Evolutionary conservation across 192 early-diverging fungal species (phyloP).

Genomic region (Coemansia sp.): DNA sequence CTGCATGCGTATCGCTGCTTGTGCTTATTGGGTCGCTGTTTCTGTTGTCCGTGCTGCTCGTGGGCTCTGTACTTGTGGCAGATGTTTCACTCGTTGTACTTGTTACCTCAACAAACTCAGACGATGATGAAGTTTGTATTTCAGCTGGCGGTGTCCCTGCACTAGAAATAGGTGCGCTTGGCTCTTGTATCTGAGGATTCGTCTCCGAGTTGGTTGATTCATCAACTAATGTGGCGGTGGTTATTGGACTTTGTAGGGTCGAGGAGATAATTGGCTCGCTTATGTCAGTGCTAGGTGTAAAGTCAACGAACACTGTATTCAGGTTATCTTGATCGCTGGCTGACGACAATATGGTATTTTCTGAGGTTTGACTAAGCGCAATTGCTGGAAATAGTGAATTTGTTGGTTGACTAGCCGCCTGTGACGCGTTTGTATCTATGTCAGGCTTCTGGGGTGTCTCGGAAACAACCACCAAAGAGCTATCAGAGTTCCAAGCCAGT

Average conservation of each 20-base stretch:
- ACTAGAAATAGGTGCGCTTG: not conserved
- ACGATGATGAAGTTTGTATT: not conserved
- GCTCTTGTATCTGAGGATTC: not conserved
- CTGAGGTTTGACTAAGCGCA: not conserved
- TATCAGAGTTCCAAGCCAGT: not conserved
- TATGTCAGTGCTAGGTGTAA: not conserved
- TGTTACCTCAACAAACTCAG: not conserved
- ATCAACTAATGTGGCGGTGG: not conserved
- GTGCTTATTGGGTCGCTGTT: not conserved
- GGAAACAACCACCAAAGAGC: not conserved
- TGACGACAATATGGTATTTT: not conserved
- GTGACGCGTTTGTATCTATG: not conserved
- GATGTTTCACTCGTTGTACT: not conserved
- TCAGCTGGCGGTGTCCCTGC: not conserved
- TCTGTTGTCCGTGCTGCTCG: not conserved
- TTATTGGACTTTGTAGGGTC: not conserved
- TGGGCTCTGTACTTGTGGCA: not conserved
- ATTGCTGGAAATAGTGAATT: not conserved
- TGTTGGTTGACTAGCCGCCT: not conserved
- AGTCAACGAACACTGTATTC: not conserved
- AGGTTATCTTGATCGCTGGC: not conserved
- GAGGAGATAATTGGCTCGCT: not conserved
- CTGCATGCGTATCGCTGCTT: not conserved
- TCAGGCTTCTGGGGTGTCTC: not conserved
- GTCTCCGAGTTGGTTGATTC: not conserved